Evolutionary conservation across 2,329 filamentous ascomycete species (phyloP).

Genomic region (Trichoderma atrobrunneum): DNA sequence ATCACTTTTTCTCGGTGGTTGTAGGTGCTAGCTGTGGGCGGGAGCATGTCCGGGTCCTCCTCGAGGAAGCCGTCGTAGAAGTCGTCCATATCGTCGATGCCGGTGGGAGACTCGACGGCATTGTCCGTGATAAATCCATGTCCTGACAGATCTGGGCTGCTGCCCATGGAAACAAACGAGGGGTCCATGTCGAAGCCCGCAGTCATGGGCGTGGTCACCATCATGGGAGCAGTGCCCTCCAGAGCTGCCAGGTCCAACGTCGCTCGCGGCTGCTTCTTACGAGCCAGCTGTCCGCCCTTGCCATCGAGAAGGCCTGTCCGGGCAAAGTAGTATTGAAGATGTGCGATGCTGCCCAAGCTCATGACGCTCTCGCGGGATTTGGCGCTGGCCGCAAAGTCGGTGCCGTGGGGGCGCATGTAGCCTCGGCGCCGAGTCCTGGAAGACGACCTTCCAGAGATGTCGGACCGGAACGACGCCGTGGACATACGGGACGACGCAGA

Average conservation of each 20-base stretch:
- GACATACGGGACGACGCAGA: constrained; percentile 59
- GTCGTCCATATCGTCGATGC: constrained; percentile 40
- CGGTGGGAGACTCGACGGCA: constrained; percentile 48
- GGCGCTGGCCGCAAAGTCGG: constrained; percentile 86
- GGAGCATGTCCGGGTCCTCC: constrained; percentile 75
- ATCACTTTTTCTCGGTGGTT: constrained; percentile 78
- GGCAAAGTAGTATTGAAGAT: constrained; percentile 98
- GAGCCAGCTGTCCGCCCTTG: constrained; percentile 81
- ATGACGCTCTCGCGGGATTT: constrained; percentile 90
- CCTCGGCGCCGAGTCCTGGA: constrained; percentile 63
- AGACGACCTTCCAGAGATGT: constrained; percentile 41
- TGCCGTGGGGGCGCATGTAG: constrained; percentile 83
- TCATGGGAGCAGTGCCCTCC: constrained; percentile 31
- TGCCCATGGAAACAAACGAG: constrained; percentile 58
- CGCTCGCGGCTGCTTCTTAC: constrained; percentile 61
- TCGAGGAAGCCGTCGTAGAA: constrained; percentile 60
- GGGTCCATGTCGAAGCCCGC: constrained; percentile 53
- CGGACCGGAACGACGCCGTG: constrained; percentile 54
- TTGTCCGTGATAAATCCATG: constrained; percentile 37
- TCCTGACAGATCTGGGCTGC: constrained; percentile 54
- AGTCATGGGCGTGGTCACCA: constrained; percentile 34
- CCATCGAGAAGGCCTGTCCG: constrained; percentile 89
- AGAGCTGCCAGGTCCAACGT: constrained; percentile 58
- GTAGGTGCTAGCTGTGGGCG: constrained; percentile 97
- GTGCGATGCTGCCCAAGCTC: constrained; percentile 92